Percentiles rank a stretch among this genome's conserved stretches.
These are phyloP conservation scores for Mortierella sp. DNA, from an alignment of 371 early-diverging fungal species.

Conservation along the genomic window DNA sequence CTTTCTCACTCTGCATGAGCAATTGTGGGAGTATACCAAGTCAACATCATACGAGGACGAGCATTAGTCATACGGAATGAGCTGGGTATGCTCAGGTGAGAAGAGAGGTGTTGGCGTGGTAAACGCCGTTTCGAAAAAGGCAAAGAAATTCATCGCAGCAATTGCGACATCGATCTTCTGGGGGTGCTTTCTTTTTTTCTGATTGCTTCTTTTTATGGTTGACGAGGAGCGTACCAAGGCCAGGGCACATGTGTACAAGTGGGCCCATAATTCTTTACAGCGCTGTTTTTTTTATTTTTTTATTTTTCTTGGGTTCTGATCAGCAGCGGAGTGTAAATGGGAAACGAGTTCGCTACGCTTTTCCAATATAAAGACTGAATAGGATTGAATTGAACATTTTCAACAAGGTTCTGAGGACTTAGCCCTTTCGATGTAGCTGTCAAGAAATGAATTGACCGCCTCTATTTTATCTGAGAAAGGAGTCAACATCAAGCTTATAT, in stretches of 20 bases:
- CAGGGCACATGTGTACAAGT: background rate
- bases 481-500: slow-evolving; percentile 20
- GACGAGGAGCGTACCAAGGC: too few species aligned
- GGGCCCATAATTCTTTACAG: background rate
- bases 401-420: slow-evolving; percentile 9
- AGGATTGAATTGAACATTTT: slow-evolving; percentile 4
- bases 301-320: background rate
- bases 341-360: slow-evolving; percentile 29
- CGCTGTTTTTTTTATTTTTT: background rate
- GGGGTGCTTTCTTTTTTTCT: background rate
- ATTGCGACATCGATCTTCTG: background rate
- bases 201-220: background rate
- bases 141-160: background rate
- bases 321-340: slow-evolving; percentile 19
- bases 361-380: slow-evolving; percentile 23
- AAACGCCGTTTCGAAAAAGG: background rate
- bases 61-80: background rate
- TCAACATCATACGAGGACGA: too few species aligned
- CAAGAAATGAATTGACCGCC: background rate
- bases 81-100: background rate
- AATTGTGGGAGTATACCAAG: too few species aligned
- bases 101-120: background rate
- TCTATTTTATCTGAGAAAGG: slow-evolving; percentile 29
- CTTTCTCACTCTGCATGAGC: too few species aligned
- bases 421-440: background rate